Evolutionary conservation across 106 monocot species (phyloP).

Genomic region (Allium fistulosum): DNA sequence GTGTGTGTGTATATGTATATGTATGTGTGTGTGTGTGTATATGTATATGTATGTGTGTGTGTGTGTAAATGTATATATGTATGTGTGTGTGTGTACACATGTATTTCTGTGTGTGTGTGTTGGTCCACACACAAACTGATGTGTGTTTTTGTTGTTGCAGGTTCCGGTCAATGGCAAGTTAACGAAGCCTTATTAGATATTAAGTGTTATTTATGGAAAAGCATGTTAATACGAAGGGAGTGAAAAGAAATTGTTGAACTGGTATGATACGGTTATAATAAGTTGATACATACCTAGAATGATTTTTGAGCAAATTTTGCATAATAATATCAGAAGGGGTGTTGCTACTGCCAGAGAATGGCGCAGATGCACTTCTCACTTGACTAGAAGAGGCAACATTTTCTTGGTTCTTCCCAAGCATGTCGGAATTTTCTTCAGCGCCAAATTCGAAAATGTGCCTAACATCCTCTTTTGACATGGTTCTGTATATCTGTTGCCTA

Average conservation of each 20-base stretch:
- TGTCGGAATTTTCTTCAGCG: conserved; percentile 59
- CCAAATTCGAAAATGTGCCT: conserved; percentile 94
- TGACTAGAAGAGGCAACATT: conserved; percentile 12
- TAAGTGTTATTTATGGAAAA: conserved; percentile 1
- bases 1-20: too few species aligned
- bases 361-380: conserved; percentile 6
- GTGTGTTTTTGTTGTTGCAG: too few species aligned
- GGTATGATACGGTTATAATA: background rate
- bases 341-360: background rate
- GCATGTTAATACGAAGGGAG: background rate
- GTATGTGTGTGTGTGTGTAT: too few species aligned
- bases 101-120: too few species aligned
- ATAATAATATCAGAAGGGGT: conserved; percentile 61
- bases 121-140: too few species aligned
- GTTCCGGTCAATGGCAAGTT: too few species aligned
- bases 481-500: conserved; percentile 83
- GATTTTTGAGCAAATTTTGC: conserved; percentile 49
- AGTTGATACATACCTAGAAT: conserved; percentile 14
- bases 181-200: background rate
- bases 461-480: conserved; percentile 96
- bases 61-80: too few species aligned
- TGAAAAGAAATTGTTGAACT: background rate
- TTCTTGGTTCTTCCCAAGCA: conserved; percentile 25
- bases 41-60: too few species aligned
- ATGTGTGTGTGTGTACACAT: too few species aligned